Evolutionary conservation across 208 protist genomes (phyloP).

Genomic region (Zelonia costaricensis): DNA sequence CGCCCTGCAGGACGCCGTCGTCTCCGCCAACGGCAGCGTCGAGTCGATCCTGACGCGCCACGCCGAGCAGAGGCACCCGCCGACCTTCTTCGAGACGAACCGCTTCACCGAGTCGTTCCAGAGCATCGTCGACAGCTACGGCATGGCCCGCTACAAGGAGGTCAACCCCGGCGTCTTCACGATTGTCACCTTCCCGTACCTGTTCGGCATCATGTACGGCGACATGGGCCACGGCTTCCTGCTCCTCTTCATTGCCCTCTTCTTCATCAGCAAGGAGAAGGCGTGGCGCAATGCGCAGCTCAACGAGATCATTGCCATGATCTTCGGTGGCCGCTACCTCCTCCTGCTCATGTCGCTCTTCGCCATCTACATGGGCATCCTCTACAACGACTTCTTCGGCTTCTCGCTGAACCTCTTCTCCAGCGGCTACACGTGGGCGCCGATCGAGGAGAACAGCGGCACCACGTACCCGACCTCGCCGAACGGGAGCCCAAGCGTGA

Average conservation of each 20-base stretch:
- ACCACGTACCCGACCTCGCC: slow-evolving; percentile 37
- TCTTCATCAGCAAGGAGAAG: slow-evolving; percentile 88
- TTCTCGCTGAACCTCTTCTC: slow-evolving; percentile 89
- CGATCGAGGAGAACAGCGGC: slow-evolving; percentile 24
- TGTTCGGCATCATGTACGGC: slow-evolving; percentile 99
- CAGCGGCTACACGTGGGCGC: slow-evolving; percentile 67
- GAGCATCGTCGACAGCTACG: slow-evolving; percentile 98
- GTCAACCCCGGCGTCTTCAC: slow-evolving; percentile 96
- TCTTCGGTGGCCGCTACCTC: slow-evolving; percentile 93
- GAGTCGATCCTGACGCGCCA: slow-evolving; percentile 88
- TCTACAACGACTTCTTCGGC: slow-evolving; percentile 98
- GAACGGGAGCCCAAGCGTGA: slow-evolving; percentile 43
- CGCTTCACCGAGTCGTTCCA: slow-evolving; percentile 97
- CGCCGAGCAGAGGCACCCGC: slow-evolving; percentile 80
- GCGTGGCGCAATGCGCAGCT: slow-evolving; percentile 52
- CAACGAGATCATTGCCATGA: slow-evolving; percentile 89
- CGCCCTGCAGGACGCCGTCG: slow-evolving; percentile 51
- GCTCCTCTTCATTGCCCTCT: slow-evolving; percentile 78
- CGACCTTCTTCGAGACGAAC: slow-evolving; percentile 97
- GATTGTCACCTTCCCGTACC: slow-evolving; percentile 99
- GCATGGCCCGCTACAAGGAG: slow-evolving; percentile 93
- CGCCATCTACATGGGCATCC: slow-evolving; percentile 96
- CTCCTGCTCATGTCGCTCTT: slow-evolving; percentile 97
- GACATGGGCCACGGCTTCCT: slow-evolving; percentile 98
- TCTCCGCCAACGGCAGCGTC: slow-evolving; percentile 65